phyloP scores from a whole-genome alignment of 177 flowering plant species.

The Vitis hybrid region DNA sequence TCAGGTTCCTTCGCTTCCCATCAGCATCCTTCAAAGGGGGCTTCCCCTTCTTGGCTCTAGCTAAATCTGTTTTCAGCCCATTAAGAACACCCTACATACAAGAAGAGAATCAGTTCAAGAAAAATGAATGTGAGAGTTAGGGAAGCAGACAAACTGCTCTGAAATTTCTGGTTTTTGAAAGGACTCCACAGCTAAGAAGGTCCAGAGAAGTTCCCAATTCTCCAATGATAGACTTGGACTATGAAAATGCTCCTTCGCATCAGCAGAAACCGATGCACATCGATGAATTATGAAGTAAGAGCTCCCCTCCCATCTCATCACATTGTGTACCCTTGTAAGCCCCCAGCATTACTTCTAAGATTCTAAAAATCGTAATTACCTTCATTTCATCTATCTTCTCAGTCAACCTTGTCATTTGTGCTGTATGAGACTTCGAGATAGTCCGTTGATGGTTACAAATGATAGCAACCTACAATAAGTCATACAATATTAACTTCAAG shows the following conservation, averaged over 20 bases:
- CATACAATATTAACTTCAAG: background rate
- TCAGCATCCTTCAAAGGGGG: conserved; percentile 76
- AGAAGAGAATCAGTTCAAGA: conserved; percentile 1
- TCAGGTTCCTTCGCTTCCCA: conserved; percentile 72
- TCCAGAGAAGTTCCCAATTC: too few relatives aligned
- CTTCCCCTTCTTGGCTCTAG: conserved; percentile 89
- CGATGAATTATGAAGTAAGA: background rate
- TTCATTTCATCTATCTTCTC: conserved; percentile 77
- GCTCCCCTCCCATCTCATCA: too few relatives aligned
- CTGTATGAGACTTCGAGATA: conserved; percentile 77
- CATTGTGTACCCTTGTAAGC: too few relatives aligned
- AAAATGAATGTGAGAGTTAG: background rate
- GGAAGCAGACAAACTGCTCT: too few relatives aligned
- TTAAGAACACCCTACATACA: conserved; percentile 50
- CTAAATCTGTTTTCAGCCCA: conserved; percentile 65
- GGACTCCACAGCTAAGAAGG: too few relatives aligned
- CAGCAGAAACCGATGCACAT: background rate
- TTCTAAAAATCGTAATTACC: conserved; percentile 37
- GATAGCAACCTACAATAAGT: conserved; percentile 80
- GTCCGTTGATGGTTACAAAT: conserved; percentile 97
- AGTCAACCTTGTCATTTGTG: conserved; percentile 67
- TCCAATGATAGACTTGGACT: too few relatives aligned
- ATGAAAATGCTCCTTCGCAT: background rate
- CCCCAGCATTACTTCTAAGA: too few relatives aligned
- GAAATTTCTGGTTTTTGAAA: too few relatives aligned